Base-by-base conservation (phyloP, 768 basidiomycete species). In the Phaeotremella fagi region DNA sequence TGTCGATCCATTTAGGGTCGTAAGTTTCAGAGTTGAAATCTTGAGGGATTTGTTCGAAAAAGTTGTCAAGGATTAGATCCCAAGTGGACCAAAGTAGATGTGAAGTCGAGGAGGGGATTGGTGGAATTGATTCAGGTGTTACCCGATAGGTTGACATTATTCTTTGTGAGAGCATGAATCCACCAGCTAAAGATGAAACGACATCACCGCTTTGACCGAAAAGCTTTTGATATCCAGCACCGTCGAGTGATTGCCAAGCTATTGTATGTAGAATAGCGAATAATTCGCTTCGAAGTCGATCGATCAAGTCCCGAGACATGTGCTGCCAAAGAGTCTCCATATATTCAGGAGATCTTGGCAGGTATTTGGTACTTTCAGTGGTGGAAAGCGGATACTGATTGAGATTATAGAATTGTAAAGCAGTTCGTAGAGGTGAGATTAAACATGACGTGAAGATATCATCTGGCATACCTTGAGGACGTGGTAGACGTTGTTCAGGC, bases 61-160 rank as follows among this genome's bases (percentile, higher is more conserved):
- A 51, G 33, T 64, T 67, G 44, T 71, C 69, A 23, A 71, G 52
- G 46, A 68, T 66, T 15, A 71, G 49, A 37, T 71, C 69, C 69
- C 69, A 71, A 7, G 59, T 60, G 3, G 54, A 59, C 69, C 69
- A 71, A 5, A 71, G 47, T 1, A 57, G 28, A 45, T 71, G 68
- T 6, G 61, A 43, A 0, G 56, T 63, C 3, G 61, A 52, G 15
- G 48, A 42, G 3, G 63, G 63, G 18, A 71, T 66, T 20, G 52
- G 7, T 3, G 69, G 69, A 18, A 63, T 65, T 15, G 61, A 63
- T 37, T 65, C 61, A 12, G 69, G 69, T 25, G 54, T 54, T 18
- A 54, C 45, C n/a, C 46, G 41, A 44, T 71, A 71, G 1, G 57
- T 29, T 12, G 49, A 56, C 36, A 71, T 46, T 9, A 71, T 61